Conservation (phyloP, 2,329 filamentous ascomycete species). For the Colletotrichum lentis region DNA sequence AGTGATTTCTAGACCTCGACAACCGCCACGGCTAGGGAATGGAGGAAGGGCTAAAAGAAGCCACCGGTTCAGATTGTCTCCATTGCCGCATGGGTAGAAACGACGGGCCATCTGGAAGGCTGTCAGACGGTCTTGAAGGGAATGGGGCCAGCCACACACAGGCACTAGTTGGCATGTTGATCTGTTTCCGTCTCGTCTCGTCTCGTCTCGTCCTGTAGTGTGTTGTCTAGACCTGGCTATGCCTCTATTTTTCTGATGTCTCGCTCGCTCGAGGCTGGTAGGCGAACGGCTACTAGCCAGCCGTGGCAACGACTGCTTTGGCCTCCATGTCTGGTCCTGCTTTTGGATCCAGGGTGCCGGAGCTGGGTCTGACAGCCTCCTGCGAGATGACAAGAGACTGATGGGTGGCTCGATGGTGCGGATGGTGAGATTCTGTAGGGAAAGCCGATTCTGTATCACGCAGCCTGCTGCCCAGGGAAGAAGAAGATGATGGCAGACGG, state of each 20-base stretch:
- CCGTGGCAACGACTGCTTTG: not conserved
- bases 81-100: conserved; percentile 36
- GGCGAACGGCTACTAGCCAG: conserved; percentile 33
- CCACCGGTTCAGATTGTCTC: conserved; percentile 34
- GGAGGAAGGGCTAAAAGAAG: conserved; percentile 33
- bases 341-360: not conserved
- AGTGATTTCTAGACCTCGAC: conserved; percentile 28
- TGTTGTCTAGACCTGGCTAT: conserved; percentile 27
- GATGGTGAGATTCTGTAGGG: conserved; percentile 31
- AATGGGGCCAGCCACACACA: conserved; percentile 34
- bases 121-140: conserved; percentile 27
- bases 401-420: conserved; percentile 15
- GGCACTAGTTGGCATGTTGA: conserved; percentile 34
- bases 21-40: conserved; percentile 30
- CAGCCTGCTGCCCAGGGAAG: not conserved
- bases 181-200: conserved; percentile 38
- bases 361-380: conserved; percentile 12
- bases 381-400: conserved; percentile 17
- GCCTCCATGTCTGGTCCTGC: not conserved
- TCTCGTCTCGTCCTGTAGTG: conserved; percentile 35
- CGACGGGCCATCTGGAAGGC: conserved; percentile 21
- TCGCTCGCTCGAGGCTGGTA: conserved; percentile 25
- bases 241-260: conserved; percentile 31
- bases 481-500: conserved; percentile 1
- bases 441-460: conserved; percentile 25